A percentile compares a stretch with the other conserved stretches of the same genome.
These are phyloP conservation scores for Verbena officinalis DNA, from an alignment of 257 asterid species.

Conservation along the genomic window DNA sequence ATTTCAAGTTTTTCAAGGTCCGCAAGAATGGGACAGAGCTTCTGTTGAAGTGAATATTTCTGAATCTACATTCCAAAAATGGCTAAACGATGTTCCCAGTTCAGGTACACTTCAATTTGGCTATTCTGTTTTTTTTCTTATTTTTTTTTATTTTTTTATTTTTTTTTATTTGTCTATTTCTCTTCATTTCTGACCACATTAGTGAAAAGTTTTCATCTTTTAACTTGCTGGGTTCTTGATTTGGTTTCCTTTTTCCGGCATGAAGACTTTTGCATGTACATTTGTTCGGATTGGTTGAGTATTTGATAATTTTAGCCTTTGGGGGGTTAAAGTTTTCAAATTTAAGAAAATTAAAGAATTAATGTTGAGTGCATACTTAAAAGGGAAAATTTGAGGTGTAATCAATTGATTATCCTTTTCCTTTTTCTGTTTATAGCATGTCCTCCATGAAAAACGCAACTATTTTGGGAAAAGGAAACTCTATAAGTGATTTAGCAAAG, in stretches of 20 bases:
- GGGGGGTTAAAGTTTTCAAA: background rate
- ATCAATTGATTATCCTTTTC: background rate
- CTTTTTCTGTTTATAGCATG: background rate
- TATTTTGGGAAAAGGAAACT: background rate
- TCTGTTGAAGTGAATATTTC: slow-evolving; percentile 74
- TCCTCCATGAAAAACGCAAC: background rate
- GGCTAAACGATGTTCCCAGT: slow-evolving; percentile 82
- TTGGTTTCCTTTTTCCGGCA: background rate
- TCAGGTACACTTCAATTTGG: slow-evolving; percentile 50
- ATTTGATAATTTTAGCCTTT: background rate
- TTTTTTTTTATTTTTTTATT: background rate
- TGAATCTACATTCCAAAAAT: slow-evolving; percentile 75
- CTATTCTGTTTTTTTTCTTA: background rate
- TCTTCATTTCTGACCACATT: background rate
- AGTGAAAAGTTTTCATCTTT: background rate
- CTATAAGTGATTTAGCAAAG: background rate
- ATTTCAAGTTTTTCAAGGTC: slow-evolving; percentile 53
- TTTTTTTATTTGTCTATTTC: background rate
- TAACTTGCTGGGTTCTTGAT: background rate
- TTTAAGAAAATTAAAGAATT: too few relatives aligned
- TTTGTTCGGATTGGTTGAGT: slow-evolving; percentile 15
- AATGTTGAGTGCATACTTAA: too few relatives aligned
- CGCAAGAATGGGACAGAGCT: slow-evolving; percentile 79
- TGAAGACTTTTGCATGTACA: slow-evolving; percentile 4
- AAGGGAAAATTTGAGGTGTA: background rate